These are phyloP conservation scores for Dipodascopsis tothii DNA, from an alignment of 805 yeast genomes.

Conservation along the genomic window DNA sequence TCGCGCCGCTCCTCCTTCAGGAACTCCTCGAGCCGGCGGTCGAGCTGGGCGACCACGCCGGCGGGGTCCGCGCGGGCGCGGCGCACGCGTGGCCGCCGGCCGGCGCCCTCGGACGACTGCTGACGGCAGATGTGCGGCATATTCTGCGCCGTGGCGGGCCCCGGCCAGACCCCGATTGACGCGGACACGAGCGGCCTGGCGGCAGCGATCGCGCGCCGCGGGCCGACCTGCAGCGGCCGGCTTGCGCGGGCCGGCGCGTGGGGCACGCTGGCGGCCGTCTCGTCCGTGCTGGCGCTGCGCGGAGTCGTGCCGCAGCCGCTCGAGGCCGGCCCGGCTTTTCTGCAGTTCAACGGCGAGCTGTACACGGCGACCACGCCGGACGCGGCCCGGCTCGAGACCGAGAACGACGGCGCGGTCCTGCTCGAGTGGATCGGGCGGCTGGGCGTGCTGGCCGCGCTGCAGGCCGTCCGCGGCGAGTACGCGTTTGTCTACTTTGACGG, in stretches of 20 bases:
- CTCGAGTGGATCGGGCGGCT: constrained; percentile 32
- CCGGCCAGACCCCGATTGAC: no score
- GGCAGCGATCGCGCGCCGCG: constrained; percentile 22
- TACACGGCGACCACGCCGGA: constrained; percentile 35
- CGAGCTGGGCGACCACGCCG: no score
- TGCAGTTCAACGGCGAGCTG: constrained; percentile 89
- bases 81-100: no score
- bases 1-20: constrained; percentile 11
- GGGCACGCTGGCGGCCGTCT: constrained; percentile 31
- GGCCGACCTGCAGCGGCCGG: constrained; percentile 27
- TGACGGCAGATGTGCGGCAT: constrained; percentile 37
- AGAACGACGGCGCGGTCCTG: constrained; percentile 61
- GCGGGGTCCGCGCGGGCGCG: no score
- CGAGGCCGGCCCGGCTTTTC: constrained; percentile 30
- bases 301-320: constrained; percentile 78
- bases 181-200: no score
- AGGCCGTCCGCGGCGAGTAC: constrained; percentile 67
- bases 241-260: not conserved
- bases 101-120: no score
- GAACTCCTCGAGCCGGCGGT: no score
- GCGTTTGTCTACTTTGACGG: constrained; percentile 49
- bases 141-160: no score
- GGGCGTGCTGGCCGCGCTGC: constrained; percentile 40
- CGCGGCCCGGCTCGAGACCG: constrained; percentile 2
- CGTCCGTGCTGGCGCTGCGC: constrained; percentile 75